Evolutionary conservation across 768 basidiomycete genomes (phyloP), one percentile per base, ranked within the genome.

Genomic region (Podaxis sp.): DNA sequence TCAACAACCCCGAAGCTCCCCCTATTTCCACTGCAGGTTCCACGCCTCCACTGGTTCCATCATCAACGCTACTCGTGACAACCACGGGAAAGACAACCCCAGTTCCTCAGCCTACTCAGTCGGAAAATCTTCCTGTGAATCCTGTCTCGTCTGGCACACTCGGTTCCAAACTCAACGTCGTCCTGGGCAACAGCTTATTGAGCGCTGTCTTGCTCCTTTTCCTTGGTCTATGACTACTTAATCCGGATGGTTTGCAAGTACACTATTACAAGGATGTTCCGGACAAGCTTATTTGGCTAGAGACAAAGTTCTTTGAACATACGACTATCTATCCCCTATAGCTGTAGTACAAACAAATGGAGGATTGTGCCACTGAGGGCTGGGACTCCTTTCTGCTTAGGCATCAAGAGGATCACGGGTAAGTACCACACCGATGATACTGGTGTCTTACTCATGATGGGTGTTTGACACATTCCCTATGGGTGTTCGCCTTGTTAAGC

Each of bases 401-500:
- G 33, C 10, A 8, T 10, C 33, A 75, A 75, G 82, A 22, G 79
- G 78, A 0, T 76, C 78, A 33, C 33, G 3, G 33, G 33, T 33
- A 33, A 33, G 13, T 66, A 75, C 58, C 75, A 77, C 38, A 68
- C 75, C 2, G 82, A 80, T 62, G 73, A 69, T 2, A 70, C 80
- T 15, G 80, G 81, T 17, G 78, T 74, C 53, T 67, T 84, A 38
- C 74, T 79, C 68, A 75, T 82, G 24, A 72, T 79, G 20, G 81
- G 82, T 65, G 74, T 74, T 6, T 48, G 77, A 1, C 82, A 83
- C 67, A 70, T 82, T 22, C 81, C 82, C 2, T 83, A 73, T 63
- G 82, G 82, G 4, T 84, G 82, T 58, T 84, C 81, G 2, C 81
- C 82, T 62, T 53, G 80, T 70, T 12, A 36, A 11, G 41, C 41